These are phyloP conservation scores for Russula foetens DNA, from an alignment of 768 basidiomycete genomes.

Conservation along the genomic window DNA sequence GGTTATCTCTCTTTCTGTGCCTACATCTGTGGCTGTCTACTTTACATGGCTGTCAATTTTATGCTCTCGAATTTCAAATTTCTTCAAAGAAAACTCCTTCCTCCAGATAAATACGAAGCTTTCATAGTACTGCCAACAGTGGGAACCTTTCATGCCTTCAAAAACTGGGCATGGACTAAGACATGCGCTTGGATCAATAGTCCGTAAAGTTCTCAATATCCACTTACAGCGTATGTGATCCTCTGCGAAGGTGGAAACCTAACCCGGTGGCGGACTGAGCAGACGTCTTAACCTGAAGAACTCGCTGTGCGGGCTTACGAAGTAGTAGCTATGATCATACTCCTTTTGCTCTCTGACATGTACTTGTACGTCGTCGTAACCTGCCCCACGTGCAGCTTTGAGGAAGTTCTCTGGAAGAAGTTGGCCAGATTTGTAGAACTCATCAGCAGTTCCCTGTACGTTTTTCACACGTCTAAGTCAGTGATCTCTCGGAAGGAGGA, in stretches of 20 bases:
- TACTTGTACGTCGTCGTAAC: constrained; percentile 68
- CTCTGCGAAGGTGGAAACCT: constrained; percentile 86
- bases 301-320: constrained; percentile 37
- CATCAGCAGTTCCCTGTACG: constrained; percentile 65
- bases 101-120: neutral
- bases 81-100: constrained; percentile 1
- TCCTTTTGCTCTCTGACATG: constrained; percentile 71
- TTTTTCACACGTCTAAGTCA: neutral
- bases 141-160: constrained; percentile 51
- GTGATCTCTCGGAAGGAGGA: neutral
- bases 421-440: constrained; percentile 80
- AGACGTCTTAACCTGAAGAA: neutral
- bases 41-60: constrained; percentile 4
- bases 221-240: constrained; percentile 80
- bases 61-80: neutral
- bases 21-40: neutral
- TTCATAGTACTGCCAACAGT: neutral
- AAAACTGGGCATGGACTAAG: constrained; percentile 78
- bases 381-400: constrained; percentile 64
- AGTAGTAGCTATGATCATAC: constrained; percentile 89
- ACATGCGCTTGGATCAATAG: constrained; percentile 22
- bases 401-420: constrained; percentile 87
- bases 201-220: constrained; percentile 16
- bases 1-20: neutral
- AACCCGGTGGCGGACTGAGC: neutral